These are phyloP conservation scores for Aegle marmelos DNA, from an alignment of 345 rosid genomes.

Conservation along the genomic window DNA sequence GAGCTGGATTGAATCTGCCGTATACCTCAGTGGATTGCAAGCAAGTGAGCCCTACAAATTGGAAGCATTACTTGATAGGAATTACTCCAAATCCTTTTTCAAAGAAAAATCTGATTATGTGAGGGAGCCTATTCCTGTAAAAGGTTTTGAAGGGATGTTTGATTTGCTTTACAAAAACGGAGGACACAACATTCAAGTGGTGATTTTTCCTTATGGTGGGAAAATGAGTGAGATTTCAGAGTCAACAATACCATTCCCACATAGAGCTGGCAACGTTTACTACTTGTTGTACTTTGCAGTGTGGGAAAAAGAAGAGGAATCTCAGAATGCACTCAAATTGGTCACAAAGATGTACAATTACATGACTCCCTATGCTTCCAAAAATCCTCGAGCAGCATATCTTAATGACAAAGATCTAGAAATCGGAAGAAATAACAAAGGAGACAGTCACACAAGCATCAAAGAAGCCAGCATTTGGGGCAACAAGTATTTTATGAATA, in stretches of 20 bases:
- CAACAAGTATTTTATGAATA: not conserved
- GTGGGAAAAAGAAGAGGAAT: not conserved
- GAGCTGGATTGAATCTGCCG: slow-evolving; percentile 29
- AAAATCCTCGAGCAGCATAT: not conserved
- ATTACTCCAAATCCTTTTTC: not conserved
- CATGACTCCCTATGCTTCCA: not conserved
- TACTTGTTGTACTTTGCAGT: not conserved
- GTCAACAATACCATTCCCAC: not conserved
- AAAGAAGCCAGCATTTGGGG: not conserved
- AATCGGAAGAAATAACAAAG: not conserved
- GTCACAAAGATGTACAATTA: not conserved
- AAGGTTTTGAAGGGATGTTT: not conserved
- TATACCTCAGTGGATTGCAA: slow-evolving; percentile 21
- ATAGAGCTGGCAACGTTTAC: not conserved
- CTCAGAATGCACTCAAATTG: not conserved
- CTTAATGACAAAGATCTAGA: not conserved
- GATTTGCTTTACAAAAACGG: not conserved
- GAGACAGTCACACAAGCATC: not conserved
- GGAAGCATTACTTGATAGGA: not conserved
- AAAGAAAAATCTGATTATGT: not conserved
- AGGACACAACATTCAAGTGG: not conserved
- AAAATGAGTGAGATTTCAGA: not conserved
- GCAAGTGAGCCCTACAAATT: not conserved
- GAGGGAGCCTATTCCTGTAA: not conserved
- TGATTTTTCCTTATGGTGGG: not conserved